phyloP scores from a whole-genome alignment of 495 filamentous ascomycete genomes.

The Aspergillus indologenus region DNA sequence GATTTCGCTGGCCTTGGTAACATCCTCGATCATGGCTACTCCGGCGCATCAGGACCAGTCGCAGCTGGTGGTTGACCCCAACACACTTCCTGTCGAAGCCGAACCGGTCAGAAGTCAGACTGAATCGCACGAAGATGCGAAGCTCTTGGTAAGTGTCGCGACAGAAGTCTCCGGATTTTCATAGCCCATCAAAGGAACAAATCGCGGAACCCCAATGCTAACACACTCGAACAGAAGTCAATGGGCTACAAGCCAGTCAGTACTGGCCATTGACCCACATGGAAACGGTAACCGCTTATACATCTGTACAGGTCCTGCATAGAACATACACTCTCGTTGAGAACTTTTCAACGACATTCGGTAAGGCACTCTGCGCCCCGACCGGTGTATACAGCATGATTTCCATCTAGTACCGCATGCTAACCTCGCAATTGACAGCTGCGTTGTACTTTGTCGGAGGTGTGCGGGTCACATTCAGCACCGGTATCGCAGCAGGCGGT shows the following conservation, averaged over 20 bases:
- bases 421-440: conserved; percentile 27
- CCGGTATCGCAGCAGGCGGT: conserved; percentile 55
- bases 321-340: conserved; percentile 49
- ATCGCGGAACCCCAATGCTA: too few relatives aligned
- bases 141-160: conserved; percentile 35
- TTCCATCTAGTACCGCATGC: background rate
- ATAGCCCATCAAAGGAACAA: too few relatives aligned
- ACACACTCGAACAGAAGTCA: conserved; percentile 33
- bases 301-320: conserved; percentile 39
- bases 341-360: conserved; percentile 55
- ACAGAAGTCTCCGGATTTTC: too few relatives aligned
- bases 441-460: conserved; percentile 56
- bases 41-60: conserved; percentile 20
- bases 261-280: background rate
- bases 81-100: conserved; percentile 22
- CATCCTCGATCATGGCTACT: conserved; percentile 6
- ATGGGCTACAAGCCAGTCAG: conserved; percentile 51
- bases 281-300: conserved; percentile 11
- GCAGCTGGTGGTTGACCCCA: conserved; percentile 26
- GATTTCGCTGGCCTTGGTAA: background rate
- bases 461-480: conserved; percentile 55
- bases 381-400: background rate
- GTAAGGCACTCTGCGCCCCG: conserved; percentile 29
- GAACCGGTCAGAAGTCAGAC: conserved; percentile 31
- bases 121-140: conserved; percentile 42